phyloP scores from a whole-genome alignment of 768 basidiomycete genomes.

The Pleurotus sapidus region DNA sequence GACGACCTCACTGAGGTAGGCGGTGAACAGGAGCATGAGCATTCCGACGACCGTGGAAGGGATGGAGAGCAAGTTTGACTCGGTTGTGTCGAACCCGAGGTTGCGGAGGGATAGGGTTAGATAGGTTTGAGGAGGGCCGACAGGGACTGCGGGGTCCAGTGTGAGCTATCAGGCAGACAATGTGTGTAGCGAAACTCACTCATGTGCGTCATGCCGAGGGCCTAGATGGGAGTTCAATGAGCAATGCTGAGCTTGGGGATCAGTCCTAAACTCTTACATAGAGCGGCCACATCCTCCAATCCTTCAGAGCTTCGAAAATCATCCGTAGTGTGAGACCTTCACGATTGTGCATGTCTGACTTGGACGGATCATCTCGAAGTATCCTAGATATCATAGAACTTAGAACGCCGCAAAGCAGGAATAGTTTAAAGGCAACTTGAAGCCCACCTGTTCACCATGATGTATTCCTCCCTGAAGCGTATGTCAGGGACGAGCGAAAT shows the following conservation, averaged over 20 bases:
- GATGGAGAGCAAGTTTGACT: slow-evolving; percentile 61
- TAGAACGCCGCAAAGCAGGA: background rate
- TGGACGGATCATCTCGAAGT: slow-evolving; percentile 63
- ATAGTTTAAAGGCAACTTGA: background rate
- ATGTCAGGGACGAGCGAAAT: background rate
- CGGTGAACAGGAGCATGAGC: slow-evolving; percentile 41
- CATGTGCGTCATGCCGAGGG: slow-evolving; percentile 52
- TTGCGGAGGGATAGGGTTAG: slow-evolving; percentile 60
- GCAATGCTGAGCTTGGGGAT: too few relatives aligned
- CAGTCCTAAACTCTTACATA: slow-evolving; percentile 38
- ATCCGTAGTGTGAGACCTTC: slow-evolving; percentile 49
- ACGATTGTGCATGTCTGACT: slow-evolving; percentile 72
- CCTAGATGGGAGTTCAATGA: background rate
- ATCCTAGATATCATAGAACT: slow-evolving; percentile 26
- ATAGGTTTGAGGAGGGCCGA: slow-evolving; percentile 57
- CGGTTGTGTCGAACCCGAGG: slow-evolving; percentile 61
- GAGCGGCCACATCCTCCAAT: slow-evolving; percentile 67
- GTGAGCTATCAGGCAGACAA: background rate
- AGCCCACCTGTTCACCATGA: slow-evolving; percentile 54
- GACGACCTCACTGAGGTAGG: slow-evolving; percentile 52
- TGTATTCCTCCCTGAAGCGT: slow-evolving; percentile 48
- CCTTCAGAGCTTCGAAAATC: slow-evolving; percentile 49
- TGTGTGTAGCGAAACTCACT: slow-evolving; percentile 26
- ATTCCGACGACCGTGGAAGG: slow-evolving; percentile 56
- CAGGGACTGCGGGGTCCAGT: slow-evolving; percentile 40